Percentiles rank a stretch among this genome's conserved stretches.
Evolutionary conservation across 768 basidiomycete species (phyloP).

Genomic region (Serendipita sp.): DNA sequence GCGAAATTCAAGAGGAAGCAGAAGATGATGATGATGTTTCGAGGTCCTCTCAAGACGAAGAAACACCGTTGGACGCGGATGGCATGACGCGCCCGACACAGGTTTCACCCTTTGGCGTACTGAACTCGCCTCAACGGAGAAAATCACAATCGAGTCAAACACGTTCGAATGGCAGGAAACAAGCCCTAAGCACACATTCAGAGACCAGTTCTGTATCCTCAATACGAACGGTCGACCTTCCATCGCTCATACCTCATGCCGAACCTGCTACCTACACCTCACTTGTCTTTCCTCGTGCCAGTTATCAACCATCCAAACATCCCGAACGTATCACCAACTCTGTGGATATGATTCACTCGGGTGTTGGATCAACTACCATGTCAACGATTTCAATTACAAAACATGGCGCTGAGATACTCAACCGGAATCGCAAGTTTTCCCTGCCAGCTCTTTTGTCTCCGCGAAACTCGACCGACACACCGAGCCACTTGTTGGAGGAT

Average conservation of each 20-base stretch:
- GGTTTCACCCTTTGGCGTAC: not conserved
- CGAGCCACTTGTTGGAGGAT: not conserved
- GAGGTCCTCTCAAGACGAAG: not conserved
- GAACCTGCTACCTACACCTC: constrained; percentile 23
- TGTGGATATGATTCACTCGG: constrained; percentile 58
- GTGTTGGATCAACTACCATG: constrained; percentile 79
- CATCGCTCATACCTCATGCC: constrained; percentile 19
- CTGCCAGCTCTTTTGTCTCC: not conserved
- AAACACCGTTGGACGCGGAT: constrained; percentile 12
- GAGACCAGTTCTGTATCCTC: constrained; percentile 11
- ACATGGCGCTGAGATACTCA: constrained; percentile 11
- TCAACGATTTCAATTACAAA: constrained; percentile 39
- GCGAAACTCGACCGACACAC: not conserved
- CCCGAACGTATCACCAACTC: constrained; percentile 26
- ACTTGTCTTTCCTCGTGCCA: constrained; percentile 31
- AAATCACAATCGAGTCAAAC: constrained; percentile 14
- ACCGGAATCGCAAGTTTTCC: not conserved
- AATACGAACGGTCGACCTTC: constrained; percentile 18
- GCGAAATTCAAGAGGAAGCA: constrained; percentile 25
- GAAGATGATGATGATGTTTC: constrained; percentile 18
- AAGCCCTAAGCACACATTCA: not conserved
- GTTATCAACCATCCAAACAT: constrained; percentile 25
- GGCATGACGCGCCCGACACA: constrained; percentile 14
- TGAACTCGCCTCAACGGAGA: constrained; percentile 6
- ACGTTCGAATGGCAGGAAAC: constrained; percentile 10